Evolutionary conservation across 768 basidiomycete genomes (phyloP), one percentile per base, ranked within the genome.

Genomic region (Russula abietina): DNA sequence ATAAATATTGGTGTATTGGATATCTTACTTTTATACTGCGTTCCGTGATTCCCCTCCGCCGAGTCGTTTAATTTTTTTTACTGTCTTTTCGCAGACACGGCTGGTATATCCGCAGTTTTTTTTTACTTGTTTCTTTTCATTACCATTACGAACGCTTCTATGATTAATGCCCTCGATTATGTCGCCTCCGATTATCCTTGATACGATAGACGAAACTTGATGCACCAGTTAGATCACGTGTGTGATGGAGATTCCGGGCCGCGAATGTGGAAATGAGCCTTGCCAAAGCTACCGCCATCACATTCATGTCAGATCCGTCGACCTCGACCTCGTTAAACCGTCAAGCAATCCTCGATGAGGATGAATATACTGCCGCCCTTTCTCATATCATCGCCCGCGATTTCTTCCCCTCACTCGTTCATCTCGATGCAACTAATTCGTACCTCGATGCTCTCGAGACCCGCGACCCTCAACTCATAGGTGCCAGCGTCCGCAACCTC

Each of bases 311-410:
- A 14, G 70, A 70, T 9, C 68, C 76, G 26, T 49, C 45, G n/a
- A 45, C 73, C 4, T 69, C 74, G 12, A 69, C 60, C 16, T 93
- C 91, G 19, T 77, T 93, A 60, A 88, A 88, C 71, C 76, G 79
- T 16, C 91, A 93, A 69, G 70, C 79, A 14, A 79, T 92, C 16
- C 81, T 91, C 16, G 89, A 92, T 54, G 97, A 99, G 78, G 97
- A 98, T 66, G 93, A 94, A 71, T 98, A 98, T 73, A 94, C 93
- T 2, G 85, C 83, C 51, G 90, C 89, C 1, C 80, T 99, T 24
- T 92, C 91, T 12, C 82, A 86, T 52, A 98, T 98, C 70, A 98
- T 98, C 70, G 89, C 91, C 43, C 87, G 97, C 54, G 96, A 98
- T 76, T 99, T 99, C 81, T 99, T 98, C 71, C 97, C 97, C 0